Percentiles rank a stretch among this genome's conserved stretches.
Evolutionary conservation across 257 asterid species (phyloP).

Genomic region (Lycium ferocissimum): DNA sequence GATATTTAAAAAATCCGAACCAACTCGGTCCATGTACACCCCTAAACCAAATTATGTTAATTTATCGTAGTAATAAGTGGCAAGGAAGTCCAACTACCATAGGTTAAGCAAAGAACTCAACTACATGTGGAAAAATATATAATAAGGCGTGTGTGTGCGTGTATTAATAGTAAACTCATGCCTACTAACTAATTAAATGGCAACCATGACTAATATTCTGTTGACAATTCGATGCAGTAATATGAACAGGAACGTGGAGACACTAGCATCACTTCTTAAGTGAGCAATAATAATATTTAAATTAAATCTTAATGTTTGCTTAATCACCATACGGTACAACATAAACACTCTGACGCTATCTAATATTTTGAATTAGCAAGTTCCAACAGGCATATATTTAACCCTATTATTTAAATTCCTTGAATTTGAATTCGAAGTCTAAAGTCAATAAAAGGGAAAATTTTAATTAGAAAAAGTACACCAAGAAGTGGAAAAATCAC

Average conservation of each 20-base stretch:
- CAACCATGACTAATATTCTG: constrained; percentile 9
- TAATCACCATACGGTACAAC: constrained; percentile 38
- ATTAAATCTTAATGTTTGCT: constrained; percentile 31
- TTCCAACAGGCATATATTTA: constrained; percentile 19
- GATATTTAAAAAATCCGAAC: no score
- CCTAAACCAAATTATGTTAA: not conserved
- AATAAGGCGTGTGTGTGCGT: not conserved
- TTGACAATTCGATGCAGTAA: constrained; percentile 31
- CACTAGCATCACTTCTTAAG: constrained; percentile 37
- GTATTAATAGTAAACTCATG: not conserved
- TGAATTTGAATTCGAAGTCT: constrained; percentile 35
- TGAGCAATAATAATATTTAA: constrained; percentile 27
- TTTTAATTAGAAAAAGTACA: constrained; percentile 25
- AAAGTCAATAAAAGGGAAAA: constrained; percentile 38
- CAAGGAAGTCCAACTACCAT: not conserved
- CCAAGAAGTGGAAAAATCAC: constrained; percentile 39
- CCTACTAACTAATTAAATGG: not conserved
- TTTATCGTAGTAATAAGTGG: not conserved
- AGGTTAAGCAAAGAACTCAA: not conserved
- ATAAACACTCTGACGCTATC: constrained; percentile 28
- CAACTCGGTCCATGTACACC: no score
- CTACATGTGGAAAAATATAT: not conserved
- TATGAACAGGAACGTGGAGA: constrained; percentile 46
- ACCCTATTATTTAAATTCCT: constrained; percentile 7
- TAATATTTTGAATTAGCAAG: not conserved